A percentile compares a stretch with the other conserved stretches of the same genome.
Evolutionary conservation across 2,329 filamentous ascomycete genomes (phyloP).

Genomic region (Pseudogymnoascus sp.): DNA sequence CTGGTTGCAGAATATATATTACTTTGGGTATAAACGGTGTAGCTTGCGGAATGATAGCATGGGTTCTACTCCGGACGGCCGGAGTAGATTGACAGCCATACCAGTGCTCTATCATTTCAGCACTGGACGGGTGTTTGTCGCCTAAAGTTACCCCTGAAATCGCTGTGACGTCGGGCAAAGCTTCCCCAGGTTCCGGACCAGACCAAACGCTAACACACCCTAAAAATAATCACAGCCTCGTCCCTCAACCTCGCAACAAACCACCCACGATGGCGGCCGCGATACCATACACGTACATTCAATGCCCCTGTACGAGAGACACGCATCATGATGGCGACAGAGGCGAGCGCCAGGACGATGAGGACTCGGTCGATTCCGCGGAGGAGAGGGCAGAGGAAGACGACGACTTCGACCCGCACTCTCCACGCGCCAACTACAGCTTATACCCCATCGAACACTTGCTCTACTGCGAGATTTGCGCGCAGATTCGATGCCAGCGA

Average conservation of each 20-base stretch:
- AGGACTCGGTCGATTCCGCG: conserved; percentile 19
- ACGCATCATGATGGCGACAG: conserved; percentile 21
- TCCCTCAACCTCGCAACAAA: conserved; percentile 9
- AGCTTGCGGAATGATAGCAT: neutral
- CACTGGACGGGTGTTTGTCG: neutral
- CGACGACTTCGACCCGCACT: conserved; percentile 74
- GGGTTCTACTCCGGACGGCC: neutral
- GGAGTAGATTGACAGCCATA: neutral
- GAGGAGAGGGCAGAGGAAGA: conserved; percentile 28
- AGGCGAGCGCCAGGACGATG: conserved; percentile 25
- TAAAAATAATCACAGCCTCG: conserved; percentile 5
- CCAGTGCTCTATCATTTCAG: neutral
- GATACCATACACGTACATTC: conserved; percentile 57
- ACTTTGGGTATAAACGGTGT: neutral
- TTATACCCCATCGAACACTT: conserved; percentile 89
- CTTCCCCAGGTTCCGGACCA: neutral
- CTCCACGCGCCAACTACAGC: conserved; percentile 79
- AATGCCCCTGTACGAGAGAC: conserved; percentile 54
- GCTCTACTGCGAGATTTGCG: conserved; percentile 94
- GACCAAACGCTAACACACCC: neutral
- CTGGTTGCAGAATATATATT: neutral
- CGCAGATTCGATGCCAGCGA: conserved; percentile 86
- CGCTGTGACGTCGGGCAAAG: neutral
- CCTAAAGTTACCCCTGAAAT: neutral
- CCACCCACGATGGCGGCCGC: conserved; percentile 38